Evolutionary conservation across 2,329 filamentous ascomycete genomes (phyloP).

Genomic region (Calonectria pseudoreteaudii): DNA sequence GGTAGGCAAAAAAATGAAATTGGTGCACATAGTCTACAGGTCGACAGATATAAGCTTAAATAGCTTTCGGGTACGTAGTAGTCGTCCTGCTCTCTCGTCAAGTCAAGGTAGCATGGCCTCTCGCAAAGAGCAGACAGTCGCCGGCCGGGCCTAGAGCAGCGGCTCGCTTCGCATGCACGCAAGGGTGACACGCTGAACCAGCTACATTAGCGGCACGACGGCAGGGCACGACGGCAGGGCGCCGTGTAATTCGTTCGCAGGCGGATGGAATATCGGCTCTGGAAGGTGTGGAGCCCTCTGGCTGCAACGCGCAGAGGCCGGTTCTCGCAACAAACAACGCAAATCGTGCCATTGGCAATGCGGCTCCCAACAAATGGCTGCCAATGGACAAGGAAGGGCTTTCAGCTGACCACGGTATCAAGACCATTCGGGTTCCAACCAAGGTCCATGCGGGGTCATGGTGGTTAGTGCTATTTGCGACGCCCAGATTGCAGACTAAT

Average conservation of each 20-base stretch:
- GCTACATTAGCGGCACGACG: constrained; percentile 31
- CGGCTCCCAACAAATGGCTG: neutral
- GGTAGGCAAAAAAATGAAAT: constrained; percentile 3
- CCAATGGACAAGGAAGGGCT: constrained; percentile 12
- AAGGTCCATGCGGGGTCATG: constrained; percentile 30
- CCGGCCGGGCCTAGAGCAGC: constrained; percentile 2
- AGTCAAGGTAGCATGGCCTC: constrained; percentile 27
- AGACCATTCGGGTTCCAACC: constrained; percentile 11
- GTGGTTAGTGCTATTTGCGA: constrained; percentile 14
- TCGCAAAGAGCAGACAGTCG: neutral
- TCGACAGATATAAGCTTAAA: constrained; percentile 44
- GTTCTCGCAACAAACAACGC: constrained; percentile 11
- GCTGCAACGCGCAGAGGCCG: constrained; percentile 3
- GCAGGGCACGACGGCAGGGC: constrained; percentile 23
- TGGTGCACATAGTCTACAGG: constrained; percentile 22
- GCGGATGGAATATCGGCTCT: constrained; percentile 21
- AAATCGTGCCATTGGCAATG: constrained; percentile 6
- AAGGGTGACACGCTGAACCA: constrained; percentile 27
- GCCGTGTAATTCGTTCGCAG: constrained; percentile 29
- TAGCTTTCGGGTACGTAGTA: constrained; percentile 7
- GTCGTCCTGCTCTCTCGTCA: constrained; percentile 20
- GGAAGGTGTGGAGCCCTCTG: constrained; percentile 7
- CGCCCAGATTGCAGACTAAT: constrained; percentile 29
- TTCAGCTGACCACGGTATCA: constrained; percentile 17
- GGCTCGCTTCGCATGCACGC: constrained; percentile 32